Base-by-base conservation (phyloP, 1,284 basidiomycete species). In the Ceratobasidium papillatum region DNA sequence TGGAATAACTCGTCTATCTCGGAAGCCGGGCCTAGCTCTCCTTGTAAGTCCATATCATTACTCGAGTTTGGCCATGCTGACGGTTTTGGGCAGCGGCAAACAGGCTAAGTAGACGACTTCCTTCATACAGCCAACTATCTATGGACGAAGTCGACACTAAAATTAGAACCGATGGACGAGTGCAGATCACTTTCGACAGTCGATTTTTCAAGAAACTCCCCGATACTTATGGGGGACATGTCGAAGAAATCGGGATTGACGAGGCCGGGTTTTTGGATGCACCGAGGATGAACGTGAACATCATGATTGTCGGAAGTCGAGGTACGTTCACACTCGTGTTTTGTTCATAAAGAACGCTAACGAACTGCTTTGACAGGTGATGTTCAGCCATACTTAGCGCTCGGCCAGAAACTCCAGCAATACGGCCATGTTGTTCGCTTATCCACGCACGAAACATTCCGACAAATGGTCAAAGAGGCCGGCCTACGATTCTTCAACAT, bases 341-440 rank as follows among this genome's bases (percentile, higher is more conserved):
- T 27, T 25, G 3, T 32, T 22, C 4, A 19, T n/a, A 11, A 34
- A 36, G 12, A 17, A 38, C 34, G 22, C 56, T 36, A 3, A 51
- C 22, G 3, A 14, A 65, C 45, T 47, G 14, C 30, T 22, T 27
- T 22, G 72, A 36, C 32, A 87, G 90, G 90, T 47, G 90, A 91
- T 78, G 89, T 93, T 0, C 90, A 91, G 79, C 90, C 90, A 0
- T 92, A 89, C 78, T 82, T 92, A 14, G 90, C 90, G 0, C 83
- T 92, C 0, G 89, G 87, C 2, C 84, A 88, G 74, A 81, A 83
- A 25, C 82, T 93, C 0, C 80, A 85, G 22, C 80, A 82, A 45
- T 82, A 88, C 77, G 87, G 87, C 0, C 90, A 93, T 80, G 84
- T 86, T 11, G 85, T 92, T 43, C 85, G 90, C 2, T 87, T 92